Evolutionary conservation across 495 filamentous ascomycete genomes (phyloP), one percentile per base, ranked within the genome.

Genomic region (Podospora tetraspora): DNA sequence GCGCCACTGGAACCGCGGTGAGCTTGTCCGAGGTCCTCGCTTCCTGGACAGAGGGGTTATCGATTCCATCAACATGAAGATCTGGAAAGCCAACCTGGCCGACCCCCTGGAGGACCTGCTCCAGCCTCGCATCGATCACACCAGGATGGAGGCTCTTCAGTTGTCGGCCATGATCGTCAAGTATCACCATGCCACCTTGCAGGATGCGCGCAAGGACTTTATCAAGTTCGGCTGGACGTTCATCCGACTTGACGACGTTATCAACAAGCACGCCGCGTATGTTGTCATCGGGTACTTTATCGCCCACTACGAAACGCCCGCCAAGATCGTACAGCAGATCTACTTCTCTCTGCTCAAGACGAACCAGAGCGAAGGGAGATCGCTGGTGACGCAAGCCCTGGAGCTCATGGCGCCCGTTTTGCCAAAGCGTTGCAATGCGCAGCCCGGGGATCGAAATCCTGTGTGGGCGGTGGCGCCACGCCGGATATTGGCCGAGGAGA

Each of bases 181-280:
- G 72, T 96, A 98, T 69, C 93, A 98, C 69, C 85, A 91, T 68
- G 84, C 85, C 27, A 89, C 93, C 24, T 84, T 98, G 10, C 87
- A 92, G 63, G 94, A 97, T 73, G 91, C 92, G 6, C 91, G 96
- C 23, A 99, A 98, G 77, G 96, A 99, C 69, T 92, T 99, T 68
- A 98, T 99, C 73, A 97, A 97, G 78, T 98, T 97, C 77, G 93
- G 92, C 4, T 99, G 96, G 96, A 97, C 93, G 29, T 98, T 95
- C 75, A 98, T 98, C 67, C 89, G 92, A 21, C 87, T 99, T 24
- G 96, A 99, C 76, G 96, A 99, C 76, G 91, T 96, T 69, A 97
- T 99, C 82, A 98, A 98, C 82, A 99, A 99, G 75, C 93, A 98
- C 76, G 96, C 94, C 22, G 94, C 96, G 8, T 98, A 99, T 75